These are phyloP conservation scores for Amanita jacksonii DNA, from an alignment of 768 basidiomycete species.

Conservation along the genomic window DNA sequence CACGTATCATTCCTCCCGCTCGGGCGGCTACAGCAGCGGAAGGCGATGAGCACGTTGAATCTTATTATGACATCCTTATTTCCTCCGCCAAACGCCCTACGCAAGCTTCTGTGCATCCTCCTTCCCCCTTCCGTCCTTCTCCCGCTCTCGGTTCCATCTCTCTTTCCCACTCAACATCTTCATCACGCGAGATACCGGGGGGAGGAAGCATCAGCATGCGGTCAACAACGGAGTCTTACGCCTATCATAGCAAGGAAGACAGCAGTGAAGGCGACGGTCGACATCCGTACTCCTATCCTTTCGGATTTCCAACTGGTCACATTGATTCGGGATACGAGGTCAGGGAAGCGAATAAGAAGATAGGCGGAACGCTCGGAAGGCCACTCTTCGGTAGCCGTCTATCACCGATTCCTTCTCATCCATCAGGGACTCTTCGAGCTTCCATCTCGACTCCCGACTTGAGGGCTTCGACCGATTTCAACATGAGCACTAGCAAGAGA, in stretches of 20 bases:
- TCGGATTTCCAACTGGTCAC: not conserved
- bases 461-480: no score
- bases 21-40: not conserved
- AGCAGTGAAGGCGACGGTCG: not conserved
- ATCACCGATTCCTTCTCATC: not conserved
- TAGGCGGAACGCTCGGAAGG: not conserved
- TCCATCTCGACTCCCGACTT: conserved; percentile 65
- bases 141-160: no score
- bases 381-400: no score
- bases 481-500: not conserved
- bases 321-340: not conserved
- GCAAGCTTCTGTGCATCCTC: no score
- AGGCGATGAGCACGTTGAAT: no score
- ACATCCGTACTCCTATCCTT: not conserved
- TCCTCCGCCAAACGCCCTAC: no score
- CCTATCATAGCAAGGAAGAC: not conserved
- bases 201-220: not conserved
- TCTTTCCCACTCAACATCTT: no score
- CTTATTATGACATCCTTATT: no score
- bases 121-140: no score
- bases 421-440: conserved; percentile 29
- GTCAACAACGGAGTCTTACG: not conserved
- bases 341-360: not conserved
- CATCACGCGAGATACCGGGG: no score
- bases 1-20: not conserved